Evolutionary conservation across 1,139 yeast genomes (phyloP), one percentile per base, ranked within the genome.

Genomic region (Suhomyces taliae): DNA sequence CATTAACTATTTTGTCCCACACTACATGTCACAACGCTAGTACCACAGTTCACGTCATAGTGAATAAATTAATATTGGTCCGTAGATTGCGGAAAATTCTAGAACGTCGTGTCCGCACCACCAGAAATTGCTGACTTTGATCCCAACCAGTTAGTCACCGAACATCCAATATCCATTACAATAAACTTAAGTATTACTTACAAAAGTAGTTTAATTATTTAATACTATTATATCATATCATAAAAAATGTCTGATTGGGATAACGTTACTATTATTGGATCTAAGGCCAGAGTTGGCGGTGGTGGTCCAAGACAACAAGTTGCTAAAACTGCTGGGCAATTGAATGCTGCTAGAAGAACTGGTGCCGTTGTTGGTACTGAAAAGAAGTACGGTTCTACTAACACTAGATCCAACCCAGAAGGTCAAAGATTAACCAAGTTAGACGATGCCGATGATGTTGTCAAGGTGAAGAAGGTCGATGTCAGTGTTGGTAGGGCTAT

Each of bases 391-490:
- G 86, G 85, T 44, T 75, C 87, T 44, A 78, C 90, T 54, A 85
- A 83, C 66, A 66, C 75, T 46, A 80, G 76, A 62, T 74, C 82
- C 47, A 85, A 86, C 60, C 87, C 90, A 34, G 99, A 93, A 65
- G 99, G 98, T 46, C 99, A 95, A 75, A 82, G 95, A 69, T 76
- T 93, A 64, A 86, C 99, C 54, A 93, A 85, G 76, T 80, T 93
- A 59, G 99, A 93, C 67, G 86, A 96, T 65, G 85, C 90, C 45
- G 96, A 91, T 61, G 97, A 91, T 61, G 91, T 93, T 52, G 95
- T 90, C 48, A 88, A 95, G 37, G 96, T 96, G 46, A 87, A 91
- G 72, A 95, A 90, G 73, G 72, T 93, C 49, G 96, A 90, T 50
- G 74, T 79, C 31, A 72, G 73, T 50, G 98, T 95, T 36, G 99